These are phyloP conservation scores for Dentipellis fragilis DNA, from an alignment of 768 basidiomycete genomes.

Conservation along the genomic window DNA sequence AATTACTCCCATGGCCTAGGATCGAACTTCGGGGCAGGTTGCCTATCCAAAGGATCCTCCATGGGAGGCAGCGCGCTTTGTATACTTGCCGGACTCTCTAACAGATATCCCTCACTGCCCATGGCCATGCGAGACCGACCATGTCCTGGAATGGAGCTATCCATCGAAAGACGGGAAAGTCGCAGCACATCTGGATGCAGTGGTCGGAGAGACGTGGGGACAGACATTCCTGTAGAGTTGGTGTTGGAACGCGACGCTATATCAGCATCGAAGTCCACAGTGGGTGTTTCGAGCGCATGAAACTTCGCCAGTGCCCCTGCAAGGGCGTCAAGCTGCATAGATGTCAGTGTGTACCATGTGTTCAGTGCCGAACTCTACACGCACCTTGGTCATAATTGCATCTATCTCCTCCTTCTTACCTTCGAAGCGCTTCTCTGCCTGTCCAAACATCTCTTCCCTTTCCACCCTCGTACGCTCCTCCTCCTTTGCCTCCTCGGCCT, in stretches of 20 bases:
- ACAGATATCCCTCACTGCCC: slow-evolving; percentile 5
- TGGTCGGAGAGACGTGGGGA: slow-evolving; percentile 14
- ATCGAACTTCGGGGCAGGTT: too few relatives aligned
- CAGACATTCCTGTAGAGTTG: slow-evolving; percentile 17
- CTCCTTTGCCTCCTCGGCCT: slow-evolving; percentile 28
- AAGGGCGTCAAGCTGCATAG: slow-evolving; percentile 45
- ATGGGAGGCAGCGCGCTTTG: slow-evolving; percentile 5
- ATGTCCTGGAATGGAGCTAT: not conserved
- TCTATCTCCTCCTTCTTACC: slow-evolving; percentile 61
- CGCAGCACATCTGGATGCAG: slow-evolving; percentile 15
- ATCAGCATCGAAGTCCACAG: slow-evolving; percentile 22
- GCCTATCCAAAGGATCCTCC: slow-evolving; percentile 2
- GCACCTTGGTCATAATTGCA: slow-evolving; percentile 66
- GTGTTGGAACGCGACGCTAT: slow-evolving; percentile 21
- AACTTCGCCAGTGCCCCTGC: slow-evolving; percentile 31
- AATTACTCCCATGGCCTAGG: too few relatives aligned
- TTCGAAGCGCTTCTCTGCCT: slow-evolving; percentile 56
- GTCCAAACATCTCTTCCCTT: slow-evolving; percentile 60
- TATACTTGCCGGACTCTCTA: slow-evolving; percentile 25
- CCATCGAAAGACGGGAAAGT: not conserved
- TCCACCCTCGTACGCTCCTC: slow-evolving; percentile 45
- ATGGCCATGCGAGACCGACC: not conserved
- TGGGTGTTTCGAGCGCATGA: slow-evolving; percentile 32
- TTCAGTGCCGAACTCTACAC: slow-evolving; percentile 6
- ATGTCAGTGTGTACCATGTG: slow-evolving; percentile 2